These are phyloP conservation scores for Podaxis sp. DNA, from an alignment of 768 basidiomycete species.

Conservation along the genomic window DNA sequence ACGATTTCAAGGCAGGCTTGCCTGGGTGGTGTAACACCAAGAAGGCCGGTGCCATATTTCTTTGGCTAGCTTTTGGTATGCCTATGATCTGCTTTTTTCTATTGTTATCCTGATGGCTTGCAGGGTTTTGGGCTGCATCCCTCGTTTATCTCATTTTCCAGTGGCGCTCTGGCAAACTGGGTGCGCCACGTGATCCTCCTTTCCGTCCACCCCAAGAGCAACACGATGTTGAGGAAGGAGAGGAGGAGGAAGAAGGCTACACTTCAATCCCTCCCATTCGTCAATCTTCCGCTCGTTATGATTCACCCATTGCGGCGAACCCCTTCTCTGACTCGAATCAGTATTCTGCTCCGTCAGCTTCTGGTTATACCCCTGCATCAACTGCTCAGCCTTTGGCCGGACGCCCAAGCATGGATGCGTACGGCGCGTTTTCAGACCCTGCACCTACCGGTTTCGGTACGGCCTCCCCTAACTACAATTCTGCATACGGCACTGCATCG, in stretches of 20 bases:
- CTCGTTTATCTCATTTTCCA: constrained; percentile 62
- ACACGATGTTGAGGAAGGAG: constrained; percentile 44
- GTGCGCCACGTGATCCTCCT: constrained; percentile 66
- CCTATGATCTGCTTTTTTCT: constrained; percentile 8
- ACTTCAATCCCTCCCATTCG: constrained; percentile 41
- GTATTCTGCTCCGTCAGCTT: constrained; percentile 22
- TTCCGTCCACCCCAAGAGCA: constrained; percentile 58
- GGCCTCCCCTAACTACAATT: constrained; percentile 25
- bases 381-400: constrained; percentile 25
- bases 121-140: constrained; percentile 76
- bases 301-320: constrained; percentile 21
- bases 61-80: constrained; percentile 81
- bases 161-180: constrained; percentile 69
- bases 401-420: constrained; percentile 78
- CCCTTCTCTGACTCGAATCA: constrained; percentile 58
- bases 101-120: constrained; percentile 1
- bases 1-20: constrained; percentile 63
- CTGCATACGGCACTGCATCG: constrained; percentile 17
- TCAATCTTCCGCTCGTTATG: constrained; percentile 22
- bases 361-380: constrained; percentile 26
- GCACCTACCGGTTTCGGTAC: constrained; percentile 70
- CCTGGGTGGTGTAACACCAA: constrained; percentile 89
- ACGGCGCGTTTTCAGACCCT: constrained; percentile 89
- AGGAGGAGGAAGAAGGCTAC: constrained; percentile 55
- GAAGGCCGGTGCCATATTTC: constrained; percentile 85